Conservation (phyloP, 2,329 filamentous ascomycete genomes). For the Trichophyton equinum region DNA sequence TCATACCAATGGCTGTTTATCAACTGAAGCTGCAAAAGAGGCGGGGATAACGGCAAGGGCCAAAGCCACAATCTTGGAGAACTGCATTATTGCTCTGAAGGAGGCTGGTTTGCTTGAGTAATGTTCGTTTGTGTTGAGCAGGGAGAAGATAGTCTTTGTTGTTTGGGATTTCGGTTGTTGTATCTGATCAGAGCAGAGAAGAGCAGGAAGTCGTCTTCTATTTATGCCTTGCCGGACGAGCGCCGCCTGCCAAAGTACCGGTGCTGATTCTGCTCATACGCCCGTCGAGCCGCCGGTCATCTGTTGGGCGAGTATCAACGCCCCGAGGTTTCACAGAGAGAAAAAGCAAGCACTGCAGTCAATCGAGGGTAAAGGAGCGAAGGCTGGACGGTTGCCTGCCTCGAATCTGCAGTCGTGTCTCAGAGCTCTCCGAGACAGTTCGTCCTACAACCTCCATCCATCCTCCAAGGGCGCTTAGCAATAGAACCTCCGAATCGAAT, state of each 20-base stretch:
- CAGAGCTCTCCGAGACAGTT: neutral
- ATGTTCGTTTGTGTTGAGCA: too few relatives aligned
- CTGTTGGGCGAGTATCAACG: neutral
- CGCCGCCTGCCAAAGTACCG: neutral
- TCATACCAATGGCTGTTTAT: neutral
- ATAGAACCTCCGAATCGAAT: too few relatives aligned
- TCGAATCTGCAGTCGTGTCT: neutral
- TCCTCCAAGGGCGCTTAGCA: neutral
- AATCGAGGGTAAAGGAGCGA: neutral
- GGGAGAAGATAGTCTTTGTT: neutral
- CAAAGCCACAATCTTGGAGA: neutral
- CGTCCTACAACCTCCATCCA: neutral
- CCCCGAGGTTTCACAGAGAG: neutral
- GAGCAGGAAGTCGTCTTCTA: neutral
- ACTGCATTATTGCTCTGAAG: neutral
- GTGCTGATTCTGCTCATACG: neutral
- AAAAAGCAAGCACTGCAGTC: neutral
- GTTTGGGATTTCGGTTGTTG: neutral
- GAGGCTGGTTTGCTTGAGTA: too few relatives aligned
- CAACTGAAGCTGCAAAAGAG: neutral
- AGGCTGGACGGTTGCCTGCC: neutral
- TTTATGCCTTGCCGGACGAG: neutral
- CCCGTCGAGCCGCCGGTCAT: neutral
- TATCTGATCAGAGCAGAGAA: neutral
- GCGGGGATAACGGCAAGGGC: neutral